phyloP scores from a whole-genome alignment of 257 asterid genomes.

The Forsythia suspensa region DNA sequence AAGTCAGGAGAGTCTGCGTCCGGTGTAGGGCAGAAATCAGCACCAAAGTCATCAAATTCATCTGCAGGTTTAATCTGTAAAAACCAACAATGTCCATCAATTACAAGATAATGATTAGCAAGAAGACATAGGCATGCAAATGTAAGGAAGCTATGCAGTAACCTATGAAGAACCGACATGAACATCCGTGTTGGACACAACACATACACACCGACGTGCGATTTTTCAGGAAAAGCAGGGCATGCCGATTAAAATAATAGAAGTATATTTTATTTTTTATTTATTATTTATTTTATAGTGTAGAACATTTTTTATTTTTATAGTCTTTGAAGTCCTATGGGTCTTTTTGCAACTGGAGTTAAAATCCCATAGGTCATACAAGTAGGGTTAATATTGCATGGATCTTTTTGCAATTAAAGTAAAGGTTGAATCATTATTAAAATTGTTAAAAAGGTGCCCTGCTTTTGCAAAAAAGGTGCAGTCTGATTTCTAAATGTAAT shows the following conservation, averaged over 20 bases:
- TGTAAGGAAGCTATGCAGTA: not conserved
- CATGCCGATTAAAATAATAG: too few relatives aligned
- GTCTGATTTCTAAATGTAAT: not conserved
- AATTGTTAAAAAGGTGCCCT: not conserved
- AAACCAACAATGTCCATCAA: conserved; percentile 18
- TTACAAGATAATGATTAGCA: not conserved
- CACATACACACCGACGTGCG: not conserved
- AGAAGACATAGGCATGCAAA: not conserved
- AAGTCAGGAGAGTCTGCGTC: conserved; percentile 35
- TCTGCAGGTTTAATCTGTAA: conserved; percentile 43
- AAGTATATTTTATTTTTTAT: too few relatives aligned
- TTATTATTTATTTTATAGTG: not conserved
- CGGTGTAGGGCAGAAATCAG: conserved; percentile 39
- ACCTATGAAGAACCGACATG: not conserved
- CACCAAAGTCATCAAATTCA: conserved; percentile 42
- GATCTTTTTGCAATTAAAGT: too few relatives aligned
- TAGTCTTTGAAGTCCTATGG: not conserved
- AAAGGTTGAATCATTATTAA: not conserved
- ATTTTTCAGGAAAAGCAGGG: not conserved
- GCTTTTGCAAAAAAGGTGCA: not conserved
- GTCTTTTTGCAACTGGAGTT: not conserved
- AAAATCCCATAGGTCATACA: not conserved
- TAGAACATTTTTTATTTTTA: not conserved
- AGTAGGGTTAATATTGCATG: not conserved
- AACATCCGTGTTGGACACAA: not conserved